Evolutionary conservation across 306 rosid genomes (phyloP).

Genomic region (Casuarina equisetifolia): DNA sequence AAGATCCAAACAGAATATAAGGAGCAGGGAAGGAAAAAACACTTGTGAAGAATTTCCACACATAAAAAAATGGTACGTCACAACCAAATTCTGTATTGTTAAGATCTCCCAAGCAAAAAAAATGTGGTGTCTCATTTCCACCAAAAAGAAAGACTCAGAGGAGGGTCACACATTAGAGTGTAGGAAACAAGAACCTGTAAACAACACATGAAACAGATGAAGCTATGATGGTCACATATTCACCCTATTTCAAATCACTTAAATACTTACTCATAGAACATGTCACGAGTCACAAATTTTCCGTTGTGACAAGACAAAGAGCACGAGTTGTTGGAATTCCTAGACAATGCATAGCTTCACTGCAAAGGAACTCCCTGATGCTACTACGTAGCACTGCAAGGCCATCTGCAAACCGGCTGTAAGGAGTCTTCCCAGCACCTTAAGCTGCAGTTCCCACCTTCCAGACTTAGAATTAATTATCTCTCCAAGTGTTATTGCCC

Average conservation of each 20-base stretch:
- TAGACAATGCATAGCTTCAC: slow-evolving; percentile 95
- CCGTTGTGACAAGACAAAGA: slow-evolving; percentile 92
- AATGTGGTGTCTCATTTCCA: background rate
- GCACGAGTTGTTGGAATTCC: slow-evolving; percentile 98
- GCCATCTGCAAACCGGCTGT: slow-evolving; percentile 96
- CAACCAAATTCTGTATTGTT: background rate
- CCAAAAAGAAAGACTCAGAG: background rate
- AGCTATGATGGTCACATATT: background rate
- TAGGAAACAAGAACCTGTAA: background rate
- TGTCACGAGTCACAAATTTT: slow-evolving; percentile 79
- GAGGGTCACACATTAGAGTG: background rate
- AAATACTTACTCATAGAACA: slow-evolving; percentile 90
- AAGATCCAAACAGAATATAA: background rate
- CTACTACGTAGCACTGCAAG: slow-evolving; percentile 99
- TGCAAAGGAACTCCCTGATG: slow-evolving; percentile 93
- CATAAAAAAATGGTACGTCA: background rate
- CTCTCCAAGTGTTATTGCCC: slow-evolving; percentile 96
- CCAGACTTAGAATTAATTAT: slow-evolving; percentile 70
- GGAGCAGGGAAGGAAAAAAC: background rate
- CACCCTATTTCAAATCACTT: slow-evolving; percentile 11
- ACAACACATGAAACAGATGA: background rate
- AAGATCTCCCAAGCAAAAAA: background rate
- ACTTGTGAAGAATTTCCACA: background rate
- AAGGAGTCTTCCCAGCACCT: slow-evolving; percentile 98
- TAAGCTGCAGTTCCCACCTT: slow-evolving; percentile 97